Evolutionary conservation across 306 rosid species (phyloP), one percentile per base, ranked within the genome.

Genomic region (Vicia faba): DNA sequence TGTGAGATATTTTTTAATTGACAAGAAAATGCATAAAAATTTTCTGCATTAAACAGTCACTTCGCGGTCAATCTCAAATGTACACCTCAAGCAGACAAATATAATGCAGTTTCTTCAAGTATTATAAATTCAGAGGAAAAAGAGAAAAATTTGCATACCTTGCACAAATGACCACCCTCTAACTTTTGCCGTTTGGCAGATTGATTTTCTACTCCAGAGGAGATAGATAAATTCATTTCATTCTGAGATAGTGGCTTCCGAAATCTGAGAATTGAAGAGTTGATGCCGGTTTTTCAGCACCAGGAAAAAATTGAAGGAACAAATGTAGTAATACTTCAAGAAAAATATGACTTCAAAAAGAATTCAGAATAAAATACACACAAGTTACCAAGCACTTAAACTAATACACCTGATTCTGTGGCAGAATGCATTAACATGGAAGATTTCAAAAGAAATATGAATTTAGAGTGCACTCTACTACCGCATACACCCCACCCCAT

Each of bases 111-210:
- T 53, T 74, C 66, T 36, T 45, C 49, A 43, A 57, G 26, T 49
- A 35, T 46, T 63, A 60, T 43, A 48, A 33, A 71, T 63, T 57
- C 54, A 50, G 40, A 64, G 64, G 43, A 69, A 39, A 31, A 70
- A 75, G 62, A 66, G 16, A 77, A 75, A 58, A 69, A 14, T 18
- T 74, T 63, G 49, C 59, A 54, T 51, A 89, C 99, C 97, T 90
- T 95, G 36, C 45, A 82, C 70, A 83, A 79, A 81, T 79, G 87
- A 76, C 99, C 99, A 61, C 87, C 90, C 72, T 95, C 99, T 70
- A 95, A 74, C 76, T 90, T 95, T 75, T 90, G 99, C 71, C 95
- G 78, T 85, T 95, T 95, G 66, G 88, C 68, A 72, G 99, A 91
- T 79, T 90, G 97, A 71, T 60, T 79, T 90, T 88, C 96, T 43